phyloP scores from a whole-genome alignment of 129 eudicot species.

The Centaurea solstitialis region DNA sequence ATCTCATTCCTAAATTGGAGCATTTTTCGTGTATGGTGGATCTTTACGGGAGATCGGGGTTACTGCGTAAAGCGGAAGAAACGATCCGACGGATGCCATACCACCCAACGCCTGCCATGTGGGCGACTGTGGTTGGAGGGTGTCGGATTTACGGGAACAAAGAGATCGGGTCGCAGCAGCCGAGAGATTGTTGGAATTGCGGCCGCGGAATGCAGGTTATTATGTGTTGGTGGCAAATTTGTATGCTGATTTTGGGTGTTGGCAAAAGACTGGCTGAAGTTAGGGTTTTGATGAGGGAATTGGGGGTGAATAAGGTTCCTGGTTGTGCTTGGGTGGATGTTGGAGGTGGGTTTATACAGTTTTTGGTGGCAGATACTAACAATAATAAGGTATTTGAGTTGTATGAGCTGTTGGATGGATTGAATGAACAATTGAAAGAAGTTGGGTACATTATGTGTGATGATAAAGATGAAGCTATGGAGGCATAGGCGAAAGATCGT shows the following conservation, averaged over 20 bases:
- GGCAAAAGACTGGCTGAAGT: conserved; percentile 53
- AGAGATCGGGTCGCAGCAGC: conserved; percentile 50
- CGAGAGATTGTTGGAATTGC: conserved; percentile 55
- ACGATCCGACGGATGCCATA: conserved; percentile 49
- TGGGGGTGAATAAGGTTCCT: conserved; percentile 63
- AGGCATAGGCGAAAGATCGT: neutral
- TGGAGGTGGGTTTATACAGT: conserved; percentile 42
- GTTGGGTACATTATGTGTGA: conserved; percentile 34
- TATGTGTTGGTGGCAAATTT: conserved; percentile 66
- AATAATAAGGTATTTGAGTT: conserved; percentile 43
- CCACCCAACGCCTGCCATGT: conserved; percentile 59
- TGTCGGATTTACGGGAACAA: conserved; percentile 49
- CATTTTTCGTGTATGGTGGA: conserved; percentile 78
- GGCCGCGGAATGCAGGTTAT: conserved; percentile 57
- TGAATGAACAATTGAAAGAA: conserved; percentile 56
- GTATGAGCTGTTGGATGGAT: conserved; percentile 46
- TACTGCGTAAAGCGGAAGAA: conserved; percentile 48
- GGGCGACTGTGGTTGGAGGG: conserved; percentile 78
- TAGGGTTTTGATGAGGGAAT: conserved; percentile 62
- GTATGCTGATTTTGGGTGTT: conserved; percentile 65
- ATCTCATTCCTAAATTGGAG: conserved; percentile 52
- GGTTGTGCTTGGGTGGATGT: conserved; percentile 73
- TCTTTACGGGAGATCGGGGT: conserved; percentile 69
- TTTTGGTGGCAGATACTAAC: conserved; percentile 50
- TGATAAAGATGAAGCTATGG: conserved; percentile 33